These are phyloP conservation scores for Sphagnum tenellum DNA, from an alignment of 225 moss, liverwort and hornwort species.

Conservation along the genomic window DNA sequence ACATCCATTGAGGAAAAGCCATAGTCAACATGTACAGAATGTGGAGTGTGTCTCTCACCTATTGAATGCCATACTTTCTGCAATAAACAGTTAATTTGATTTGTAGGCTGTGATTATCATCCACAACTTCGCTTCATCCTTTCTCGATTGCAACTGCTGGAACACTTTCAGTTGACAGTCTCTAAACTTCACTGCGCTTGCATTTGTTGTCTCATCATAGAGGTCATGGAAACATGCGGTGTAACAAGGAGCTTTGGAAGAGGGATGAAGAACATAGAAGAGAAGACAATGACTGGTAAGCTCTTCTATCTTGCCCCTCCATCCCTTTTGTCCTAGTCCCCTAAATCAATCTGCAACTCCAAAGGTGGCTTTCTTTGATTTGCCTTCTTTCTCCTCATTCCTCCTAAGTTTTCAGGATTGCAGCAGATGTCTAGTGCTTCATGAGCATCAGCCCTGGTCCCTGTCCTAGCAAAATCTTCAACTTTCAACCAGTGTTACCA, in stretches of 20 bases:
- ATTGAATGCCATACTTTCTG: no score
- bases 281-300: slow-evolving; percentile 77
- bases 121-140: slow-evolving; percentile 41
- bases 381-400: slow-evolving; percentile 19
- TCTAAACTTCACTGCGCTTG: neutral
- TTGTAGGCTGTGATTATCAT: no score
- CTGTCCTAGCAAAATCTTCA: slow-evolving; percentile 37
- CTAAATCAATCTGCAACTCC: slow-evolving; percentile 86
- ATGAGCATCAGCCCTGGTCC: slow-evolving; percentile 48
- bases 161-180: slow-evolving; percentile 18
- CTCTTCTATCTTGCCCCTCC: slow-evolving; percentile 60
- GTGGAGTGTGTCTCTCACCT: no score
- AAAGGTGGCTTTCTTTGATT: slow-evolving; percentile 25
- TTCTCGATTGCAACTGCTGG: slow-evolving; percentile 27
- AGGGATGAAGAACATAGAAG: slow-evolving; percentile 55
- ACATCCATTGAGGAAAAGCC: no score
- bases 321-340: slow-evolving; percentile 89
- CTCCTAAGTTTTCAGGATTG: slow-evolving; percentile 30
- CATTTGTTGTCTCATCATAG: no score
- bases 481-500: no score
- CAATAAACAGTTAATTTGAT: no score
- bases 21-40: no score
- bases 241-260: slow-evolving; percentile 76
- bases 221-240: slow-evolving; percentile 32
- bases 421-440: slow-evolving; percentile 54